Percentiles rank a stretch among this genome's conserved stretches.
Conservation (phyloP, 768 basidiomycete genomes). For the Panus rudis region DNA sequence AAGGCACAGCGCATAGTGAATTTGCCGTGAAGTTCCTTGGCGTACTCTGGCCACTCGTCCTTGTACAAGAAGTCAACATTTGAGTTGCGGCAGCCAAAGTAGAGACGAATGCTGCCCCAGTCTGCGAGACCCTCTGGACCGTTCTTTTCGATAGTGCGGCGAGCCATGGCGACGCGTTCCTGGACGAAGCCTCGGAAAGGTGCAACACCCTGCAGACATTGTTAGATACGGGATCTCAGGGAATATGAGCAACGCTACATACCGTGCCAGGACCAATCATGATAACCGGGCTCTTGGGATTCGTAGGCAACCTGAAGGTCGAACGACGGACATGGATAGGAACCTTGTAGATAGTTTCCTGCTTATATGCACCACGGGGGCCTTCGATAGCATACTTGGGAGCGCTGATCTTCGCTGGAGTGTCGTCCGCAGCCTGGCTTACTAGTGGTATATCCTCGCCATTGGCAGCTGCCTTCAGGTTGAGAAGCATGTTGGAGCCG, state of each 20-base stretch:
- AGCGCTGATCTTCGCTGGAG: constrained; percentile 33
- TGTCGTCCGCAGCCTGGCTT: constrained; percentile 24
- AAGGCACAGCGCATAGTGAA: constrained; percentile 86
- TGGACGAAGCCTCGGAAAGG: constrained; percentile 99
- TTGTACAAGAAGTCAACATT: constrained; percentile 90
- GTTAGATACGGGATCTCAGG: constrained; percentile 8
- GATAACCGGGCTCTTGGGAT: constrained; percentile 96
- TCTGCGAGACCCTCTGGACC: constrained; percentile 88
- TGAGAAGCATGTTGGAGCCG: constrained; percentile 92
- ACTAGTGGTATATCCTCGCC: constrained; percentile 47
- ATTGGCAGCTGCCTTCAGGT: constrained; percentile 73
- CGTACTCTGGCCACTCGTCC: constrained; percentile 91
- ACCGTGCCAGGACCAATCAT: constrained; percentile 99
- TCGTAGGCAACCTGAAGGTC: constrained; percentile 95
- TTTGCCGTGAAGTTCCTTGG: constrained; percentile 82
- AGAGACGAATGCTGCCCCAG: constrained; percentile 93
- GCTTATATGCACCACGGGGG: constrained; percentile 79
- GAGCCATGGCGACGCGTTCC: constrained; percentile 93
- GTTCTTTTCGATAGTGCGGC: constrained; percentile 92
- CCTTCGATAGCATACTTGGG: constrained; percentile 87
- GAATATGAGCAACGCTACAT: constrained; percentile 27
- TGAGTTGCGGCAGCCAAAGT: constrained; percentile 91
- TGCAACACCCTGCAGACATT: constrained; percentile 74
- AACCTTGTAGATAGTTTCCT: constrained; percentile 65
- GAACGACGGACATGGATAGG: constrained; percentile 94